Evolutionary conservation across 495 filamentous ascomycete genomes (phyloP).

Genomic region (Neurospora cerealis): DNA sequence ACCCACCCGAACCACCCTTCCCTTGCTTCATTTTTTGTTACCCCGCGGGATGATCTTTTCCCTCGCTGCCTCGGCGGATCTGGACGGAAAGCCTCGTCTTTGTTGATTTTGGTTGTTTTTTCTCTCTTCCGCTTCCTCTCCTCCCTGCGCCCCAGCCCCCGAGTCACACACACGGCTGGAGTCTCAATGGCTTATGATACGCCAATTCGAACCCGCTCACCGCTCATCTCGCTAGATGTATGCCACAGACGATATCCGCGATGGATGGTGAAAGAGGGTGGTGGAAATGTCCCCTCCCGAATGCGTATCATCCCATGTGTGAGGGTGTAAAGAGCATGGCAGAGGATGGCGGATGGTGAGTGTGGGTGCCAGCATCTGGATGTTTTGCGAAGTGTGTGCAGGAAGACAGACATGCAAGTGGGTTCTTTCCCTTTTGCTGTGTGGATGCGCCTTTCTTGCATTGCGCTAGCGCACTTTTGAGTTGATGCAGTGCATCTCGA

Average conservation of each 20-base stretch:
- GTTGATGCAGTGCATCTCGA: not conserved
- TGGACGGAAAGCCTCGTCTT: not conserved
- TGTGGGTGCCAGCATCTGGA: not conserved
- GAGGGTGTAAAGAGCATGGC: not conserved
- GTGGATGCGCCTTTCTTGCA: not conserved
- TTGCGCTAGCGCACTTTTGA: not conserved
- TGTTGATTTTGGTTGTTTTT: not conserved
- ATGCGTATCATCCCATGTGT: not conserved
- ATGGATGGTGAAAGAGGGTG: not conserved
- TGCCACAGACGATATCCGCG: not conserved
- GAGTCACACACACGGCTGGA: not conserved
- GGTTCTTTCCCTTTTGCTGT: not conserved
- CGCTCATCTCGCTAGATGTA: not conserved
- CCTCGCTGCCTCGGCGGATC: not conserved
- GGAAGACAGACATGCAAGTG: not conserved
- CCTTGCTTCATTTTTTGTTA: not conserved
- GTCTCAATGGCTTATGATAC: not conserved
- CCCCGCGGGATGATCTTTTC: not conserved
- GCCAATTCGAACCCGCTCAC: not conserved
- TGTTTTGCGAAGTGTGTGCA: not conserved
- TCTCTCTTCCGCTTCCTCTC: not conserved
- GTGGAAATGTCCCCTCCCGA: not conserved
- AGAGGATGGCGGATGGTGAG: not conserved
- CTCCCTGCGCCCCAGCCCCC: not conserved
- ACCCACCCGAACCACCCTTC: not conserved